Evolutionary conservation across 305 asterid genomes (phyloP).

Genomic region (Solanum hybrid): DNA sequence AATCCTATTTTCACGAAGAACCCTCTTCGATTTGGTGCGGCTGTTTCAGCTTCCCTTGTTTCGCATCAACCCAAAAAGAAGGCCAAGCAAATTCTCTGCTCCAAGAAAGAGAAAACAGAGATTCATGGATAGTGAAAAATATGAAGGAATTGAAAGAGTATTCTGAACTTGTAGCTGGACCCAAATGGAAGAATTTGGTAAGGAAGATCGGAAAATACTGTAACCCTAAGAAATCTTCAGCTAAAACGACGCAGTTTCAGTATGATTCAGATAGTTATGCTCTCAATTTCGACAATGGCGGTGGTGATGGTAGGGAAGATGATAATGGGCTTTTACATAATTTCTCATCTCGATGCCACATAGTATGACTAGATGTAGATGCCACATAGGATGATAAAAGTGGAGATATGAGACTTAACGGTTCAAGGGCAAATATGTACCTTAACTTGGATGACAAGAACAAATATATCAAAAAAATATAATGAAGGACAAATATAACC

Average conservation of each 20-base stretch:
- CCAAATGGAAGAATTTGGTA: constrained; percentile 57
- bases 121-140: constrained; percentile 22
- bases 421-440: no score
- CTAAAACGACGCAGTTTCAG: constrained; percentile 22
- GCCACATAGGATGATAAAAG: no score
- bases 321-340: constrained; percentile 24
- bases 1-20: not conserved
- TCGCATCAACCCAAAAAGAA: constrained; percentile 9
- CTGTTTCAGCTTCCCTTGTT: constrained; percentile 38
- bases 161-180: constrained; percentile 63
- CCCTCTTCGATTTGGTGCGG: constrained; percentile 13
- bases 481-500: no score
- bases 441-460: accelerated
- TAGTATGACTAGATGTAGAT: no score
- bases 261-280: constrained; percentile 66
- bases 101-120: constrained; percentile 7
- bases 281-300: constrained; percentile 43
- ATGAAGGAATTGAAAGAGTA: constrained; percentile 34
- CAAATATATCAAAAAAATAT: no score
- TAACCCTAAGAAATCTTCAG: constrained; percentile 11
- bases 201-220: constrained; percentile 39
- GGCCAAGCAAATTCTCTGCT: constrained; percentile 10
- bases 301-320: constrained; percentile 9
- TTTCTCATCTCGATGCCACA: constrained; percentile 38
- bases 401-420: accelerated